phyloP scores from a whole-genome alignment of 495 filamentous ascomycete species.

The Gamarada debralockiae region DNA sequence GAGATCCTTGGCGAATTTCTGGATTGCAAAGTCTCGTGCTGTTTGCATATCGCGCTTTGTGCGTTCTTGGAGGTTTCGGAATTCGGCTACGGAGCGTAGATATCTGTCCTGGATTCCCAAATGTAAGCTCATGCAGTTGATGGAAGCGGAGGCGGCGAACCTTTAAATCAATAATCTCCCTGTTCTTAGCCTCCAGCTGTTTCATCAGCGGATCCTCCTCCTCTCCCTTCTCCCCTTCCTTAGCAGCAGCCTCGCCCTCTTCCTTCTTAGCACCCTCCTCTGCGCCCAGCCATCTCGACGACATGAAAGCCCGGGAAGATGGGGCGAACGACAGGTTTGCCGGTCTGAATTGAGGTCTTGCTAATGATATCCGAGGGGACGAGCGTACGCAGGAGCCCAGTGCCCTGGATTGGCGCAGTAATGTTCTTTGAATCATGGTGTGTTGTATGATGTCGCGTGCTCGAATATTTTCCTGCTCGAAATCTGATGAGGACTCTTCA shows the following conservation, averaged over 20 bases:
- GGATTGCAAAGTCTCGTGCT: conserved; percentile 88
- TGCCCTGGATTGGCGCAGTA: conserved; percentile 20
- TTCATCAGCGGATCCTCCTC: conserved; percentile 42
- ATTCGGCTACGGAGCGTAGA: conserved; percentile 89
- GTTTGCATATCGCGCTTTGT: conserved; percentile 85
- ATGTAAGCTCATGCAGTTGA: neutral
- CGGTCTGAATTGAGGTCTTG: conserved; percentile 15
- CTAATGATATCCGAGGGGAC: conserved; percentile 5
- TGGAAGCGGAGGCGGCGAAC: conserved; percentile 41
- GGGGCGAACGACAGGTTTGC: conserved; percentile 2
- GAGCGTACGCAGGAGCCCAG: conserved; percentile 15
- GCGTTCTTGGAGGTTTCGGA: conserved; percentile 94
- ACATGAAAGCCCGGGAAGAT: neutral
- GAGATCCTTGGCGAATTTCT: conserved; percentile 90
- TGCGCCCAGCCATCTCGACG: conserved; percentile 23
- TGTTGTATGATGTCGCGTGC: neutral
- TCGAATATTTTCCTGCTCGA: too few species aligned
- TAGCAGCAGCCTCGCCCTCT: conserved; percentile 9
- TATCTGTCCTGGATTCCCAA: conserved; percentile 71
- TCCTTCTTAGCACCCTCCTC: conserved; percentile 30
- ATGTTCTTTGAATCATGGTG: conserved; percentile 26
- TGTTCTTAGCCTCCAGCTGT: conserved; percentile 80
- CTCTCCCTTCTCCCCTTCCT: conserved; percentile 23
- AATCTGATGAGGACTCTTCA: neutral
- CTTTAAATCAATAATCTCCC: conserved; percentile 82